A percentile compares a stretch with the other conserved stretches of the same genome.
phyloP scores from a whole-genome alignment of 148 eudicot species.

The Polygonum maritimum region DNA sequence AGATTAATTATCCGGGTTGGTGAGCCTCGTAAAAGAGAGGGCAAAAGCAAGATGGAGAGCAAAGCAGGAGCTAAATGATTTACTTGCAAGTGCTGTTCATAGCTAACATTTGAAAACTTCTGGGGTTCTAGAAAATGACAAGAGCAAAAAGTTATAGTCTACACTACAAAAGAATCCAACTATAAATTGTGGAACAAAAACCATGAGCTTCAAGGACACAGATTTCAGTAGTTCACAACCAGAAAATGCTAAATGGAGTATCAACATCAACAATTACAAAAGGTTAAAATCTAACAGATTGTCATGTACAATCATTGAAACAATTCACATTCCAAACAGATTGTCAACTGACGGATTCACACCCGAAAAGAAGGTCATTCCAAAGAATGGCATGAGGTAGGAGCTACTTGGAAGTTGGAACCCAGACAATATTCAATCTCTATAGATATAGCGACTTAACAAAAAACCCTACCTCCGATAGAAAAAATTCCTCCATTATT shows the following conservation, averaged over 20 bases:
- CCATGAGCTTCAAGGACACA: too few species aligned
- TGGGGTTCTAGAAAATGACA: conserved; percentile 59
- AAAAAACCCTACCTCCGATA: conserved; percentile 66
- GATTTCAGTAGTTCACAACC: too few species aligned
- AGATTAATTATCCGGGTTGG: conserved; percentile 90
- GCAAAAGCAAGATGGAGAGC: conserved; percentile 74
- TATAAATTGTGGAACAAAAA: too few species aligned
- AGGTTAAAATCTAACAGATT: too few species aligned
- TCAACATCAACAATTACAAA: too few species aligned
- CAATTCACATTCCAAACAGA: too few species aligned
- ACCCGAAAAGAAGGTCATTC: not conserved
- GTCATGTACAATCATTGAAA: too few species aligned
- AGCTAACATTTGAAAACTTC: conserved; percentile 68
- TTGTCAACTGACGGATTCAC: too few species aligned
- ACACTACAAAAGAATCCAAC: too few species aligned
- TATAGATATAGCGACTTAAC: not conserved
- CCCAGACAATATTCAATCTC: not conserved
- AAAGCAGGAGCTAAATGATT: conserved; percentile 94
- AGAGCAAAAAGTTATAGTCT: too few species aligned
- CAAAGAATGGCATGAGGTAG: not conserved
- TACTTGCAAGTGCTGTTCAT: conserved; percentile 97
- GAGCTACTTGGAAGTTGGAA: not conserved
- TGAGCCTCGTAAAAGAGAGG: conserved; percentile 85
- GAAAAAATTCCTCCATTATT: conserved; percentile 97
- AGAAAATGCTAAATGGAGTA: not conserved